phyloP scores from a whole-genome alignment of 768 basidiomycete genomes.

The Boletus sp. region DNA sequence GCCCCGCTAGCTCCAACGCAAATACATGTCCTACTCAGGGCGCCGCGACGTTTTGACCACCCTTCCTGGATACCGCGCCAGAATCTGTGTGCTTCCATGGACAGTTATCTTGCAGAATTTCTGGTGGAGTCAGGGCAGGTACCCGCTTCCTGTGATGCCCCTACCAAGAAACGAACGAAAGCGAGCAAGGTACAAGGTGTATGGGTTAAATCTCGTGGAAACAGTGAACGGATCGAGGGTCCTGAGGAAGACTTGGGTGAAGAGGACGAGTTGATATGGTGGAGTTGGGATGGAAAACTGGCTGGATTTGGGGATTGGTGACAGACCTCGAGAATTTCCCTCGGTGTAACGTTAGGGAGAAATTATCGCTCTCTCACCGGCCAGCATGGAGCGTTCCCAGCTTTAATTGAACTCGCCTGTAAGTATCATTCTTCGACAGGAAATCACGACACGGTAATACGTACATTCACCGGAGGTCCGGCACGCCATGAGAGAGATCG shows the following conservation, averaged over 20 bases:
- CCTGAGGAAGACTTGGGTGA: conserved; percentile 27
- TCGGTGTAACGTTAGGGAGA: not conserved
- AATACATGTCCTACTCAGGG: conserved; percentile 44
- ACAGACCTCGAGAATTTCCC: not conserved
- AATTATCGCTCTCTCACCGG: not conserved
- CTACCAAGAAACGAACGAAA: conserved; percentile 29
- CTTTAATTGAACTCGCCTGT: not conserved
- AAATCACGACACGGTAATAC: not conserved
- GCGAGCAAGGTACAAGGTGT: conserved; percentile 36
- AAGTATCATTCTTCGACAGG: not conserved
- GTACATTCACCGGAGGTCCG: too few relatives aligned
- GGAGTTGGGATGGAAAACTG: conserved; percentile 49
- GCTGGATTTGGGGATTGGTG: conserved; percentile 48
- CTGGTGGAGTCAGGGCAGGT: conserved; percentile 24
- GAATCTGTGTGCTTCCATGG: conserved; percentile 37
- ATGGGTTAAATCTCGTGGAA: conserved; percentile 33
- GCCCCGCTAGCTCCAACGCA: conserved; percentile 41
- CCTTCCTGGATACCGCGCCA: conserved; percentile 48
- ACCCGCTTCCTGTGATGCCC: conserved; percentile 11
- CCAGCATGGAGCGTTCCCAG: not conserved
- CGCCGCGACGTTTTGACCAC: conserved; percentile 45
- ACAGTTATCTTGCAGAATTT: conserved; percentile 35
- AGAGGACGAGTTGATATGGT: conserved; percentile 50
- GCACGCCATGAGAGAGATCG: too few relatives aligned
- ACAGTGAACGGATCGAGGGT: not conserved